Percentiles rank a stretch among this genome's conserved stretches.
phyloP scores from a whole-genome alignment of 2,329 filamentous ascomycete genomes.

The Colletotrichum eleusines region DNA sequence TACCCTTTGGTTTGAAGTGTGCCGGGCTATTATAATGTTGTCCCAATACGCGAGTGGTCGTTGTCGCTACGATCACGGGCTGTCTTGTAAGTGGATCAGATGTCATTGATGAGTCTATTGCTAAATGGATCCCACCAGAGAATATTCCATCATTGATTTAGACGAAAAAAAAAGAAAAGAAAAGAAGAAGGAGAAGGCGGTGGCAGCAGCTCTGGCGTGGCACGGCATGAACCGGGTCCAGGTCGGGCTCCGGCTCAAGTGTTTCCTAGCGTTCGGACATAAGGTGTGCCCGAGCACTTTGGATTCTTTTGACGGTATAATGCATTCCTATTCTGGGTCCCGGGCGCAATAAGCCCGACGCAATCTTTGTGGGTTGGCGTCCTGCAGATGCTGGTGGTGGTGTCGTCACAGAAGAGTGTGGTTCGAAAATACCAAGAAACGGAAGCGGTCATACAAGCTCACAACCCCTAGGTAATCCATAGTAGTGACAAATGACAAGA shows the following conservation, averaged over 20 bases:
- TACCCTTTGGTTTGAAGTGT: slow-evolving; percentile 9
- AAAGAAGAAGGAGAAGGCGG: not conserved
- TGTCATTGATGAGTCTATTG: not conserved
- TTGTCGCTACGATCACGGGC: not conserved
- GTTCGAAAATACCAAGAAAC: not conserved
- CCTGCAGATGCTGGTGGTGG: not conserved
- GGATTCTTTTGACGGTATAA: not conserved
- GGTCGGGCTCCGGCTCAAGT: not conserved
- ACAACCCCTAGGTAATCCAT: not conserved
- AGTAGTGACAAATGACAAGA: not conserved
- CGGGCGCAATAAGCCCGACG: not conserved
- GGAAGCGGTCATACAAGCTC: not conserved
- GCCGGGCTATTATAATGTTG: not conserved
- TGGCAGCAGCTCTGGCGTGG: not conserved
- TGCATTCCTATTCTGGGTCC: not conserved
- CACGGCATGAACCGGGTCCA: not conserved
- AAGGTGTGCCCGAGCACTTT: no score
- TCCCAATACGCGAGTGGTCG: not conserved
- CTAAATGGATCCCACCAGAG: not conserved
- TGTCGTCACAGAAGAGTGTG: not conserved
- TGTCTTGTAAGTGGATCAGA: not conserved
- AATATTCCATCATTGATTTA: not conserved
- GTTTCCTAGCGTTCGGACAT: not conserved
- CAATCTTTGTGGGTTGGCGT: not conserved
- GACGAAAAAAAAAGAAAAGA: no score